These are phyloP conservation scores for Fagus sylvatica DNA, from an alignment of 306 rosid species.

Conservation along the genomic window DNA sequence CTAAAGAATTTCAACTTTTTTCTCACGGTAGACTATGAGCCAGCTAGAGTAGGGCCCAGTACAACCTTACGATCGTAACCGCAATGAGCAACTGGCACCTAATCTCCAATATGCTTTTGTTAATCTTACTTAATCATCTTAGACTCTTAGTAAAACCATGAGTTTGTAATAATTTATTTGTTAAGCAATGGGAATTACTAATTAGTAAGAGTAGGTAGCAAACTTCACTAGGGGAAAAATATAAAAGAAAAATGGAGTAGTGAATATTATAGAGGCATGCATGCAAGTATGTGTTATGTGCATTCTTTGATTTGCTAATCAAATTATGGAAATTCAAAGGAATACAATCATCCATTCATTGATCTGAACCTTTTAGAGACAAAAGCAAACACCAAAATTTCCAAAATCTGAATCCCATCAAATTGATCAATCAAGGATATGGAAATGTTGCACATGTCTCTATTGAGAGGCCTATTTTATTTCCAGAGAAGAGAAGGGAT, in stretches of 20 bases:
- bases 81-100: neutral
- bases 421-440: constrained; percentile 4
- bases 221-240: neutral
- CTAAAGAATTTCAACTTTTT: neutral
- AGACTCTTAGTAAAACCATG: neutral
- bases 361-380: constrained; percentile 1
- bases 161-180: neutral
- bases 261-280: neutral
- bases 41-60: constrained; percentile 37
- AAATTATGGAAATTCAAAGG: neutral
- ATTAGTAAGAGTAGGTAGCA: neutral
- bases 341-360: neutral
- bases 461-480: constrained; percentile 8
- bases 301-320: constrained; percentile 1
- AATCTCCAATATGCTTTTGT: constrained; percentile 6
- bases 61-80: constrained; percentile 3
- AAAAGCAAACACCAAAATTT: constrained; percentile 6
- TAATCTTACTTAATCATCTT: neutral
- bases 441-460: constrained; percentile 25
- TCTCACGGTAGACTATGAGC: neutral
- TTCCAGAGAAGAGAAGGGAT: constrained; percentile 12
- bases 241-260: neutral
- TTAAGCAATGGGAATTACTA: neutral
- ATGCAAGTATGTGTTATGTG: constrained; percentile 15
- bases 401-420: constrained; percentile 15